Percentiles rank a stretch among this genome's conserved stretches.
Evolutionary conservation across 2,329 filamentous ascomycete genomes (phyloP).

Genomic region (Talaromyces sp.): DNA sequence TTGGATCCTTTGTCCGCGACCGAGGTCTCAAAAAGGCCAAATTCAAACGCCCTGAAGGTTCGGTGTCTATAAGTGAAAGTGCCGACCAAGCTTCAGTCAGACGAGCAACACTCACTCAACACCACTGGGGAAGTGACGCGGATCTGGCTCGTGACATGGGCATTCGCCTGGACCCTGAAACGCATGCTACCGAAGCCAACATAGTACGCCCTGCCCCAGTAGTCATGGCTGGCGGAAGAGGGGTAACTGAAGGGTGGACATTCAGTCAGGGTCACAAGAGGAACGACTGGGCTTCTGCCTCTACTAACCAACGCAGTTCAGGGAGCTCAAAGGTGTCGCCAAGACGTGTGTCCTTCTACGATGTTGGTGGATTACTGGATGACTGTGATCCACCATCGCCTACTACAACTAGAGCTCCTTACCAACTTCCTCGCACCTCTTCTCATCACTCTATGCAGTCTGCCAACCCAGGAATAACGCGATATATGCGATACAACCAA

Average conservation of each 20-base stretch:
- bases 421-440: not conserved
- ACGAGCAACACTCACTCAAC: constrained; percentile 56
- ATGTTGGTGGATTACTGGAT: constrained; percentile 72
- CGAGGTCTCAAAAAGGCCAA: constrained; percentile 84
- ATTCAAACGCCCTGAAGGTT: constrained; percentile 51
- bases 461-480: not conserved
- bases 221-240: not conserved
- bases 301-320: not conserved
- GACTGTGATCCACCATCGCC: constrained; percentile 33
- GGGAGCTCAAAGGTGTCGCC: constrained; percentile 38
- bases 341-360: constrained; percentile 71
- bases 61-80: constrained; percentile 44
- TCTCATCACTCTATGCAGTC: not conserved
- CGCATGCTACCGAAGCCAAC: constrained; percentile 33
- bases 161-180: constrained; percentile 55
- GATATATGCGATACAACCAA: constrained; percentile 10
- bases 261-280: not conserved
- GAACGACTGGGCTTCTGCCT: not conserved
- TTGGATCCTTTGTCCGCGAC: constrained; percentile 89
- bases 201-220: constrained; percentile 34
- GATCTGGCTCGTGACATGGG: constrained; percentile 79
- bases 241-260: not conserved
- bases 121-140: constrained; percentile 83
- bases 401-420: constrained; percentile 1
- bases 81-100: constrained; percentile 34